Evolutionary conservation across 108 stramenopile species (phyloP), one percentile per base, ranked within the genome.

Genomic region (Skeletonema tropicum): DNA sequence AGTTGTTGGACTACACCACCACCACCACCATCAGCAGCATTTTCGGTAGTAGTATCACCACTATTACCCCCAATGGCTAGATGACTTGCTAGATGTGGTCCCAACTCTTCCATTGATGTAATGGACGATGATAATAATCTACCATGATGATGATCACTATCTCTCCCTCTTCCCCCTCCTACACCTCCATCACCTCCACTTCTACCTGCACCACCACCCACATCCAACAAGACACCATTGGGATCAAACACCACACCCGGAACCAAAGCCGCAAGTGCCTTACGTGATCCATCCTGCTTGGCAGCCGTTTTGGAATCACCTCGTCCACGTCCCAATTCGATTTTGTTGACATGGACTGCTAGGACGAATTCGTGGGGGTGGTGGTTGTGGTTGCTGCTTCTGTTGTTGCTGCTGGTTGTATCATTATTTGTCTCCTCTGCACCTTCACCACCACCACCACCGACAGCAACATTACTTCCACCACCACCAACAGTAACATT

Each of bases 261-360:
- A 17, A 88, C 60, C 65, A 94, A 80, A 0, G 74, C 71, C 29
- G 78, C 77, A 35, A 94, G 63, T 6, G 94, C 90, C 60, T 83
- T 83, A 29, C 88, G 82, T 11, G 91, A 88, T 31, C 91, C 91
- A 79, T 90, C 89, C 41, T 94, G 91, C 61, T 89, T 88, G 19
- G 94, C 89, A 25, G 85, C 61, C 1, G 74, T 65, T 68, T 94
- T 94, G 55, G 85, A 88, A 48, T 76, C 73, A 29, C 87, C 94
- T 15, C 83, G 46, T 39, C 94, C 94, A 21, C 82, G 66, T 26
- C 90, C 91, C 58, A 84, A 77, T 68, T 88, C 90, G 55, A 82
- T 76, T 55, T 83, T 88, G 65, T 92, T 83, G 17, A 92, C 84
- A 46, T 70, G 71, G 14, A 89, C 87, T 4, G 83, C 64, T 29